Percentiles rank a stretch among this genome's conserved stretches.
These are phyloP conservation scores for Lathyrus oleraceus DNA, from an alignment of 306 rosid species.

Conservation along the genomic window DNA sequence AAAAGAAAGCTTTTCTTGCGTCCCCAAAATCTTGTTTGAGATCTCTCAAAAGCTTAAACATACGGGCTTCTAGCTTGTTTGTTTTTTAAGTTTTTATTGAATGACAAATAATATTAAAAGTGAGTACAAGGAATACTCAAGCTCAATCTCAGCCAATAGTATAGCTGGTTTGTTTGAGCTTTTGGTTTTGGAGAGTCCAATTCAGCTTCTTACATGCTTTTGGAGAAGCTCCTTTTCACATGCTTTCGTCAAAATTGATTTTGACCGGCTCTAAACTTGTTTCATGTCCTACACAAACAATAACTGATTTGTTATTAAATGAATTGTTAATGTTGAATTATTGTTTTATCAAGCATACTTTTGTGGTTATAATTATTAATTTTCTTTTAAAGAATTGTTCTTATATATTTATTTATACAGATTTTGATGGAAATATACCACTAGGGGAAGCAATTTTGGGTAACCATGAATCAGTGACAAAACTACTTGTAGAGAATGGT, in stretches of 20 bases:
- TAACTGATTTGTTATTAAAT: background rate
- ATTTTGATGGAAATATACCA: slow-evolving; percentile 54
- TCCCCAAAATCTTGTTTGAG: too few species aligned
- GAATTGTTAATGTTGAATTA: background rate
- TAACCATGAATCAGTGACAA: slow-evolving; percentile 43
- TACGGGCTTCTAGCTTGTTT: too few species aligned
- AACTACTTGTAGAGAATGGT: slow-evolving; percentile 54
- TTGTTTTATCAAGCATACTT: too few species aligned
- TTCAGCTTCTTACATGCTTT: background rate
- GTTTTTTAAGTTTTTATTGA: too few species aligned
- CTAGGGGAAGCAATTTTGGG: slow-evolving; percentile 62
- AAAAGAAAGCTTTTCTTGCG: too few species aligned
- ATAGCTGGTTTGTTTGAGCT: background rate
- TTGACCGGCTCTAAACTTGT: background rate
- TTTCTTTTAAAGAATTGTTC: background rate
- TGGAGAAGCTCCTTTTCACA: background rate
- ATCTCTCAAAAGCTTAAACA: too few species aligned
- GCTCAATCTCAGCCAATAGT: background rate
- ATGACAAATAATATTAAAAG: too few species aligned
- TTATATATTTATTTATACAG: slow-evolving; percentile 41
- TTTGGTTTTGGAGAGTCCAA: background rate
- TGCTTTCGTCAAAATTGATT: background rate
- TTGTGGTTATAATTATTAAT: too few species aligned
- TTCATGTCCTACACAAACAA: background rate
- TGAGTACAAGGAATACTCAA: too few species aligned